Evolutionary conservation across 345 rosid species (phyloP).

Genomic region (Eucalyptus pumila): DNA sequence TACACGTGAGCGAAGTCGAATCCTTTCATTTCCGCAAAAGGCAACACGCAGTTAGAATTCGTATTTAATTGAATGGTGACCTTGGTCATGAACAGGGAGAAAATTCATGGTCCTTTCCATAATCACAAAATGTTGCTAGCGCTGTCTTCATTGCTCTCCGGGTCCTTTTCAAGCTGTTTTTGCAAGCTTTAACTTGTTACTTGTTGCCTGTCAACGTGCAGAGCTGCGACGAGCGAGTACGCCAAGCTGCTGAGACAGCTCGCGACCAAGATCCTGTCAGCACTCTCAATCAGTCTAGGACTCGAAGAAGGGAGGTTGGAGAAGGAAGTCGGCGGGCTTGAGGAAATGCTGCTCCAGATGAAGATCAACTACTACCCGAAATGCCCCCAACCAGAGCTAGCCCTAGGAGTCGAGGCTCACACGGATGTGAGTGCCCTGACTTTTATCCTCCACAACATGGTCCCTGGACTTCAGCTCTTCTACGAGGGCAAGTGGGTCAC

Average conservation of each 20-base stretch:
- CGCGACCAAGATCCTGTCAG: constrained; percentile 48
- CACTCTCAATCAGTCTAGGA: constrained; percentile 64
- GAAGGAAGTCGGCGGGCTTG: constrained; percentile 81
- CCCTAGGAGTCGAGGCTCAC: constrained; percentile 95
- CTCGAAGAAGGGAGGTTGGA: constrained; percentile 76
- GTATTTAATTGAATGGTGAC: not conserved
- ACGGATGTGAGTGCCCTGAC: constrained; percentile 84
- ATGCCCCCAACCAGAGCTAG: constrained; percentile 95
- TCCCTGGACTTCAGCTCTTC: constrained; percentile 87
- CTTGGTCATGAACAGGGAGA: not conserved
- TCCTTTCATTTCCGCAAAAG: not conserved
- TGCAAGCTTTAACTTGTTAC: not conserved
- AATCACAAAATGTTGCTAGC: not conserved
- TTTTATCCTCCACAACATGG: constrained; percentile 97
- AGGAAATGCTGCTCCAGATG: constrained; percentile 80
- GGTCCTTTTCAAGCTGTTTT: not conserved
- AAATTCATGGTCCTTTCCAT: not conserved
- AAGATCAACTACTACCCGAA: constrained; percentile 91
- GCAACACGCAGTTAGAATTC: not conserved
- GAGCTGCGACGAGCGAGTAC: constrained; percentile 70
- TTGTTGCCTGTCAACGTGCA: constrained; percentile 3
- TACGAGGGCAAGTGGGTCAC: constrained; percentile 72
- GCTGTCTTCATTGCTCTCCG: not conserved
- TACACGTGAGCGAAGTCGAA: constrained; percentile 42
- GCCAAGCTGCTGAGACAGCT: constrained; percentile 66